Conservation (phyloP, 257 asterid genomes). For the Fraxinus quadrangulata region DNA sequence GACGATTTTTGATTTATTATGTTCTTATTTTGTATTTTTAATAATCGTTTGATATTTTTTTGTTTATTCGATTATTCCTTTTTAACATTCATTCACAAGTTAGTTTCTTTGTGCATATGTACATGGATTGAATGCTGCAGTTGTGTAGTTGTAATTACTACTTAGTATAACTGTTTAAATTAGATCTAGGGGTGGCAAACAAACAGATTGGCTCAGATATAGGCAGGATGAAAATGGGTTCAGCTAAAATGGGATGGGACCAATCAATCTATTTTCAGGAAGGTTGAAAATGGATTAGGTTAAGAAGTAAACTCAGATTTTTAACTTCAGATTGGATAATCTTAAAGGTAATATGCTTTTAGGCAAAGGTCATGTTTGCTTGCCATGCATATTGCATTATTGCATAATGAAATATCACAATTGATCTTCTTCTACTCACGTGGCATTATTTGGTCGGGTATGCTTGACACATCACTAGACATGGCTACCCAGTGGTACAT, state of each 20-base stretch:
- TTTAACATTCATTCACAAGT: not conserved
- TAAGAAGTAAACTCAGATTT: not conserved
- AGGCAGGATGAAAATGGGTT: not conserved
- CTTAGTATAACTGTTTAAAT: not conserved
- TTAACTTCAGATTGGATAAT: not conserved
- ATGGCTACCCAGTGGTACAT: not conserved
- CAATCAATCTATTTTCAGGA: not conserved
- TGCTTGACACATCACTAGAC: not conserved
- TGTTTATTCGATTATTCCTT: no score
- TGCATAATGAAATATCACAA: not conserved
- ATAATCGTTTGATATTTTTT: no score
- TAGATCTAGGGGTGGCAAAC: not conserved
- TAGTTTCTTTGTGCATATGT: not conserved
- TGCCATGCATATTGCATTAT: not conserved
- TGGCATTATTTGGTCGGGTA: not conserved
- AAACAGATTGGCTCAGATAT: not conserved
- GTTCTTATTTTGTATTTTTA: no score
- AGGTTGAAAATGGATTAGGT: not conserved
- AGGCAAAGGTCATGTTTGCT: not conserved
- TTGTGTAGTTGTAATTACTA: not conserved
- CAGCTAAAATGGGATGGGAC: not conserved
- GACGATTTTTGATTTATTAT: no score
- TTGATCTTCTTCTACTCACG: not conserved
- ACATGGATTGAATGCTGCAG: not conserved
- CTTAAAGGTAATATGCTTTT: not conserved